Base-by-base conservation (phyloP, 148 eudicot species). In the Agrostemma githago region DNA sequence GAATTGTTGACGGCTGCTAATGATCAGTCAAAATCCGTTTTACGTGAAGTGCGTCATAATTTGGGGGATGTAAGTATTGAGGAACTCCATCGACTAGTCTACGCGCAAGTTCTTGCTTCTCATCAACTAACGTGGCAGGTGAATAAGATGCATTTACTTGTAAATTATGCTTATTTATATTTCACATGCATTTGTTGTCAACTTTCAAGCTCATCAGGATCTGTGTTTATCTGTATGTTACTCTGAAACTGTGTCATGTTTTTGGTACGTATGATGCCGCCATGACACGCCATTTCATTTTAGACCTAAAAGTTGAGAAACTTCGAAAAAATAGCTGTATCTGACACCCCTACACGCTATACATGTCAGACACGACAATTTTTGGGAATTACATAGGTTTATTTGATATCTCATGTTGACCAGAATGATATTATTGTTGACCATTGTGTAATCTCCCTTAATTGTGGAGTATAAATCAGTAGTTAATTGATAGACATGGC, bases 71-170 rank as follows among this genome's bases (percentile, higher is more conserved):
- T 92, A 72, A 86, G 94, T 84, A 84, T 96, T 62, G 96, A 96
- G 83, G 99, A 96, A 86, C 96, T 92, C 75, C 87, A 92, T 79
- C 88, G 99, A 71, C 90, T 96, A 77, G 89, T 89, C 39, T 96
- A 90, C 88, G 94, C 97, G 65, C 97, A 96, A 88, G 91, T 90
- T 80, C 89, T 95, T 42, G 92, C 97, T 60, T 95, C 99, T 72
- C 94, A 92, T 86, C 88, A 89, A 70, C 82, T 92, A 76, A 95
- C 97, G 58, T 95, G 99, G 97, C 97, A 95, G 86, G 99, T 95
- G 65, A 86, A 82, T 81, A 39, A 26, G 34, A 63, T 70, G 46
- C 37, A 58, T 43, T 21, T 54, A 58, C 40, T 62, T 37, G 37
- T 42, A 3, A 60, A 37, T 26, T 44, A 57, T 39, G 62, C 44